These are phyloP conservation scores for Colletotrichum sp. DNA, from an alignment of 2,329 filamentous ascomycete species.

Conservation along the genomic window DNA sequence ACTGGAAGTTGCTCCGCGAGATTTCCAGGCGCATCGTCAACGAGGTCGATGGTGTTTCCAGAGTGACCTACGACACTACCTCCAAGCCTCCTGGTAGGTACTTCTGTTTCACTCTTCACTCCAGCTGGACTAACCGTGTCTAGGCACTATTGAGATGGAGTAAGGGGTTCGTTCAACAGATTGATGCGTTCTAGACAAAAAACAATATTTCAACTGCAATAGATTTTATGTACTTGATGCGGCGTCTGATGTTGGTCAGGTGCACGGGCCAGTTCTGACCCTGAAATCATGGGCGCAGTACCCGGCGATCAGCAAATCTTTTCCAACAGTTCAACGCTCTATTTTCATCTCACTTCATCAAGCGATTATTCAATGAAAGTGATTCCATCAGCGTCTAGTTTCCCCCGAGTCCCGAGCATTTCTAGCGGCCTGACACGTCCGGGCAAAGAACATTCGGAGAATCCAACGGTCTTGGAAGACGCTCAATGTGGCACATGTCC, in stretches of 20 bases:
- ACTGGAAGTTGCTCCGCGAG: slow-evolving; percentile 64
- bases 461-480: background rate
- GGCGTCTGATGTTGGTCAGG: background rate
- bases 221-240: background rate
- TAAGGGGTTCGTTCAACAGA: background rate
- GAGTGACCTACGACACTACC: slow-evolving; percentile 62
- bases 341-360: background rate
- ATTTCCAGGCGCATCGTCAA: slow-evolving; percentile 71
- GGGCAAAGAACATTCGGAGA: background rate
- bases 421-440: background rate
- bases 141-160: background rate
- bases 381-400: background rate
- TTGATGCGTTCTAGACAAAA: background rate
- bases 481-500: background rate
- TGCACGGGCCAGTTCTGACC: background rate
- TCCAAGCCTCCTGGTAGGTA: slow-evolving; percentile 13
- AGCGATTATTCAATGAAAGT: background rate
- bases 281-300: background rate
- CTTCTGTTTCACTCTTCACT: background rate
- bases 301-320: background rate
- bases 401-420: background rate
- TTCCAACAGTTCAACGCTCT: background rate
- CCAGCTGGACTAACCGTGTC: background rate
- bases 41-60: slow-evolving; percentile 69
- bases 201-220: background rate